A percentile compares a stretch with the other conserved stretches of the same genome.
phyloP scores from a whole-genome alignment of 2,329 filamentous ascomycete species.

The Chalaropsis thielavioides region DNA sequence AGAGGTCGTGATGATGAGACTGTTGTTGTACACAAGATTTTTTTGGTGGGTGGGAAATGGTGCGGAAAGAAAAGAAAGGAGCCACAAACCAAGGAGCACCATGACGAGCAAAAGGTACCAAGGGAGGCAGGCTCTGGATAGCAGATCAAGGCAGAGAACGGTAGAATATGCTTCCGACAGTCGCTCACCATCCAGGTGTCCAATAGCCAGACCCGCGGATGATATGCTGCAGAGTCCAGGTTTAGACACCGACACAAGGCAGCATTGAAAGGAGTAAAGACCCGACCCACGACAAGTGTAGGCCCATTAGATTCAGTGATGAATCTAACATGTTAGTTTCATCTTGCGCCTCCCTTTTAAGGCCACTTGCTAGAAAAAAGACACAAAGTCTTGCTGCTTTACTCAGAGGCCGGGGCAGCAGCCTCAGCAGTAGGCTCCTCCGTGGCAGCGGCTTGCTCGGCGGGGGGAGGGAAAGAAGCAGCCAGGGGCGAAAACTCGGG shows the following conservation, averaged over 20 bases:
- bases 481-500: conserved; percentile 27
- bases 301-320: not conserved
- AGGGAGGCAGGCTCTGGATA: not conserved
- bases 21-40: conserved; percentile 6
- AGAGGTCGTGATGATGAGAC: conserved; percentile 6
- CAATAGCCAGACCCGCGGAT: not conserved
- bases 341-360: not conserved
- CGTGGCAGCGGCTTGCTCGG: not conserved
- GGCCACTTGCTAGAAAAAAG: not conserved
- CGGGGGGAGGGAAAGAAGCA: not conserved
- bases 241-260: not conserved
- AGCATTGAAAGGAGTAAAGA: not conserved
- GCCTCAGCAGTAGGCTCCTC: not conserved
- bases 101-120: not conserved
- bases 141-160: not conserved
- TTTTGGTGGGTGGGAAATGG: not conserved
- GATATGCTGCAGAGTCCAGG: not conserved
- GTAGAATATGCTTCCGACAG: not conserved
- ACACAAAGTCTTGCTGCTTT: not conserved
- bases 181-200: not conserved
- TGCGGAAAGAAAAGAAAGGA: not conserved
- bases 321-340: not conserved
- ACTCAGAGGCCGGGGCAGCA: not conserved
- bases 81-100: not conserved
- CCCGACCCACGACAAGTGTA: not conserved